Evolutionary conservation across 805 yeast genomes (phyloP).

Genomic region (Martiniozyma abietophila): DNA sequence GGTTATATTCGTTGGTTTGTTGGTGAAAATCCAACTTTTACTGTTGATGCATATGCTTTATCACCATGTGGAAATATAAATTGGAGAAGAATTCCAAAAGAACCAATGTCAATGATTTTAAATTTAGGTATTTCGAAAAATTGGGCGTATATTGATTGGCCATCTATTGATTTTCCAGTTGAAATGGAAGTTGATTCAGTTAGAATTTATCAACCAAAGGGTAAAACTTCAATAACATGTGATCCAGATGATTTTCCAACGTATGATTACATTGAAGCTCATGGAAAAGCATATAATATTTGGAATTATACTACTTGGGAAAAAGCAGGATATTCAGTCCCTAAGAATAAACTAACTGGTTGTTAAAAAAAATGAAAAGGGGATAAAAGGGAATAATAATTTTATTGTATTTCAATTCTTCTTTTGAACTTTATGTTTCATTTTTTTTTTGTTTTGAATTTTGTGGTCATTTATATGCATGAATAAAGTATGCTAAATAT

Average conservation of each 20-base stretch:
- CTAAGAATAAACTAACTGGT: constrained; percentile 52
- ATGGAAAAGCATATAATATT: constrained; percentile 59
- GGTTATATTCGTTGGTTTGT: constrained; percentile 86
- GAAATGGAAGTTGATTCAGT: constrained; percentile 75
- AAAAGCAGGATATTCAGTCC: constrained; percentile 61
- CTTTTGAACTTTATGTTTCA: neutral
- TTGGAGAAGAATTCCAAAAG: constrained; percentile 73
- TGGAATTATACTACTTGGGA: constrained; percentile 68
- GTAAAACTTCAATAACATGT: constrained; percentile 56
- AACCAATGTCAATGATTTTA: constrained; percentile 85
- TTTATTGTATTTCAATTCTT: neutral
- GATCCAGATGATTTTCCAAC: constrained; percentile 87
- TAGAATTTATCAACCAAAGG: constrained; percentile 81
- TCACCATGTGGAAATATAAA: constrained; percentile 89
- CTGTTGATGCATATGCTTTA: constrained; percentile 63
- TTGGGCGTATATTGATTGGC: constrained; percentile 95
- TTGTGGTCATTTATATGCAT: too few relatives aligned
- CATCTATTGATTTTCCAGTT: constrained; percentile 66
- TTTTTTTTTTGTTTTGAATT: too few relatives aligned
- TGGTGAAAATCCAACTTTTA: constrained; percentile 70
- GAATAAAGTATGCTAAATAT: too few relatives aligned
- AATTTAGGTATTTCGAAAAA: constrained; percentile 85
- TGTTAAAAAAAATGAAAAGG: constrained; percentile 26
- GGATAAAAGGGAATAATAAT: neutral
- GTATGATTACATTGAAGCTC: constrained; percentile 65